A percentile compares a stretch with the other conserved stretches of the same genome.
Conservation (phyloP, 192 early-diverging fungal genomes). For the Coemansia sp. region DNA sequence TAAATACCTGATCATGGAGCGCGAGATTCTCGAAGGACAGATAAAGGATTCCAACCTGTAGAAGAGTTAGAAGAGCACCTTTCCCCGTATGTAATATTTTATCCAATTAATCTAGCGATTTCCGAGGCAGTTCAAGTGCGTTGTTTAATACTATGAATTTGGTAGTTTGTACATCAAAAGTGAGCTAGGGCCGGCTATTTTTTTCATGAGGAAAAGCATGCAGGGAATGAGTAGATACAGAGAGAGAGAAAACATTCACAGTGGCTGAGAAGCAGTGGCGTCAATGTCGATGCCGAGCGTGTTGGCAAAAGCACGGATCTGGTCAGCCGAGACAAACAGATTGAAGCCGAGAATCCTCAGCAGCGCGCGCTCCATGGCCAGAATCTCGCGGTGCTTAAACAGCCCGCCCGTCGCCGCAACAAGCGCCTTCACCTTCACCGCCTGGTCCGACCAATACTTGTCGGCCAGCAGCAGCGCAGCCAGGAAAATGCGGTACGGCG, state of each 20-base stretch:
- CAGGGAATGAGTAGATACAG: too few species aligned
- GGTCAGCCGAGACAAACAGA: slow-evolving; percentile 41
- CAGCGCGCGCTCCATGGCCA: slow-evolving; percentile 46
- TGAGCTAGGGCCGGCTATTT: too few species aligned
- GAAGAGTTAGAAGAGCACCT: neutral
- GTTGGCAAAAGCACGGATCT: slow-evolving; percentile 32
- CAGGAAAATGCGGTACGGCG: slow-evolving; percentile 71
- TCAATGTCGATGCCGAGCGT: slow-evolving; percentile 31
- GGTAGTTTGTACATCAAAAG: neutral
- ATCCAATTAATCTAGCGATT: too few species aligned
- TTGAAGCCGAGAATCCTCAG: slow-evolving; percentile 44
- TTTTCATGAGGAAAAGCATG: too few species aligned
- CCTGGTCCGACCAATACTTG: slow-evolving; percentile 62
- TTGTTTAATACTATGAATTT: too few species aligned
- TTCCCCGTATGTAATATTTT: neutral
- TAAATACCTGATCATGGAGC: slow-evolving; percentile 60
- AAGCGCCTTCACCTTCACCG: slow-evolving; percentile 38
- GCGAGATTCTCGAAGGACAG: slow-evolving; percentile 50
- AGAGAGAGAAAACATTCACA: neutral
- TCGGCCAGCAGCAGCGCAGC: slow-evolving; percentile 66
- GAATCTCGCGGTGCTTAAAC: slow-evolving; percentile 36
- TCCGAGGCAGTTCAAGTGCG: too few species aligned
- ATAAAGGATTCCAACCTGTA: slow-evolving; percentile 16
- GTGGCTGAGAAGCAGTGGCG: slow-evolving; percentile 3
- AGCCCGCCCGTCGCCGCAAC: slow-evolving; percentile 36